Percentiles rank a stretch among this genome's conserved stretches.
Evolutionary conservation across 2,329 filamentous ascomycete genomes (phyloP).

Genomic region (Microcyclospora tardicrescens): DNA sequence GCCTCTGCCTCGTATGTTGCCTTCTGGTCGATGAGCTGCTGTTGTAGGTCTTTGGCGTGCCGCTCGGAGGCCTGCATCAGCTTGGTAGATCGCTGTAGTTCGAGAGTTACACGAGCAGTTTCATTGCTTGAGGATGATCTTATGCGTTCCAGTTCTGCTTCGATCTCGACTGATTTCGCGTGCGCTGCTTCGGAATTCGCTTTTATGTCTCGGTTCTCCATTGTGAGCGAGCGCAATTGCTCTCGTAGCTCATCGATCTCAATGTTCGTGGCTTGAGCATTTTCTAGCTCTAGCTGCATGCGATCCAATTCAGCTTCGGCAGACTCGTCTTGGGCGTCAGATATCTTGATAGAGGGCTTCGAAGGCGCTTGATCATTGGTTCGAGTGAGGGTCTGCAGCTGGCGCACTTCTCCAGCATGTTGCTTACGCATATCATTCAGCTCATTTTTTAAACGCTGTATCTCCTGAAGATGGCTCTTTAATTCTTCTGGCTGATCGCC

Average conservation of each 20-base stretch:
- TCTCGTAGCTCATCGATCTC: conserved; percentile 10
- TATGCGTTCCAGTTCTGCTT: conserved; percentile 7
- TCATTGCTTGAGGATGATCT: conserved; percentile 10
- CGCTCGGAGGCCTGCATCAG: conserved; percentile 10
- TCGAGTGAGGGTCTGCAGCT: no score
- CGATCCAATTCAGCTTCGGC: conserved; percentile 11
- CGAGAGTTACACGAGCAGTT: conserved; percentile 5
- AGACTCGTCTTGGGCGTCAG: conserved; percentile 2
- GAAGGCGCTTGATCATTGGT: no score
- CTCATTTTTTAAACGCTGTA: conserved; percentile 11
- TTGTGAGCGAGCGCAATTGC: conserved; percentile 2
- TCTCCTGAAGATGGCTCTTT: conserved; percentile 1
- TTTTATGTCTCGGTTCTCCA: not conserved
- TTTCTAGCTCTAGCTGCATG: no score
- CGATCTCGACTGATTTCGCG: conserved; percentile 5
- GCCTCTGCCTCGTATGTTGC: conserved; percentile 8
- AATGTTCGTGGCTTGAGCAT: conserved; percentile 3
- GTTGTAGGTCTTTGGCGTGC: conserved; percentile 13
- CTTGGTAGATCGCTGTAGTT: conserved; percentile 12
- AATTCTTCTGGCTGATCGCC: no score
- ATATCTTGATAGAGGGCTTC: no score
- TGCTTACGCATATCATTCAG: conserved; percentile 2
- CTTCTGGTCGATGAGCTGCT: conserved; percentile 12
- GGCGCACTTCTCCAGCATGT: no score
- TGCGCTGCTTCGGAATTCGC: conserved; percentile 2